These are phyloP conservation scores for Colletotrichum tropicale DNA, from an alignment of 2,329 filamentous ascomycete genomes.

Conservation along the genomic window DNA sequence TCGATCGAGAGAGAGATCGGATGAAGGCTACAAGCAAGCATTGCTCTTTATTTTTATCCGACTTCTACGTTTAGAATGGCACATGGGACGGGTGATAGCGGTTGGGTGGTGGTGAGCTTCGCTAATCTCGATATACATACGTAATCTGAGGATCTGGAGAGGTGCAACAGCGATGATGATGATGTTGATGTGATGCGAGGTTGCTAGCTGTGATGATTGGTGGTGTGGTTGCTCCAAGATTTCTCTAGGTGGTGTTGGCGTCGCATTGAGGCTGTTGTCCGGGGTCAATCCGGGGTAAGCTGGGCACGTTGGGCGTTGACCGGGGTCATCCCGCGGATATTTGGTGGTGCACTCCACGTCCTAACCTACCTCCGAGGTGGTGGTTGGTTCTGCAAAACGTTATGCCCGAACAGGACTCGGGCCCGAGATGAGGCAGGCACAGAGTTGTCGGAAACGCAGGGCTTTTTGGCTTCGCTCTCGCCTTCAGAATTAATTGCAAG, in stretches of 20 bases:
- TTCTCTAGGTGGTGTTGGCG: neutral
- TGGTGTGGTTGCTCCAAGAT: neutral
- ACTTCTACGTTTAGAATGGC: neutral
- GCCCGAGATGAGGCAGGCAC: neutral
- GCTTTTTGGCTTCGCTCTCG: neutral
- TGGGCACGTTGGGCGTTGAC: neutral
- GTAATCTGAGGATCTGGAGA: neutral
- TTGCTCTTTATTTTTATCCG: neutral
- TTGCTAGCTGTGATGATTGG: neutral
- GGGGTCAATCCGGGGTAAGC: neutral
- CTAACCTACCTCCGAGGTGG: neutral
- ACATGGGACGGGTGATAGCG: neutral
- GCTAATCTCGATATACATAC: neutral
- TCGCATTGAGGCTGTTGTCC: neutral
- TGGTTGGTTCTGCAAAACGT: neutral
- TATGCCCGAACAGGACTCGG: neutral
- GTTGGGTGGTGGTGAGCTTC: neutral
- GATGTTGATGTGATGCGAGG: neutral
- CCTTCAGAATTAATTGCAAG: neutral
- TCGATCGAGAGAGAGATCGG: neutral
- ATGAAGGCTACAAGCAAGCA: neutral
- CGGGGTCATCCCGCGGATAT: neutral
- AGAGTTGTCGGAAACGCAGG: neutral
- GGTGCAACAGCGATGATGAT: neutral
- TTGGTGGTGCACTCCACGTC: neutral